A percentile compares a stretch with the other conserved stretches of the same genome.
Evolutionary conservation across 139 green algal genomes (phyloP).

Genomic region (Tetradesmus obliquus): DNA sequence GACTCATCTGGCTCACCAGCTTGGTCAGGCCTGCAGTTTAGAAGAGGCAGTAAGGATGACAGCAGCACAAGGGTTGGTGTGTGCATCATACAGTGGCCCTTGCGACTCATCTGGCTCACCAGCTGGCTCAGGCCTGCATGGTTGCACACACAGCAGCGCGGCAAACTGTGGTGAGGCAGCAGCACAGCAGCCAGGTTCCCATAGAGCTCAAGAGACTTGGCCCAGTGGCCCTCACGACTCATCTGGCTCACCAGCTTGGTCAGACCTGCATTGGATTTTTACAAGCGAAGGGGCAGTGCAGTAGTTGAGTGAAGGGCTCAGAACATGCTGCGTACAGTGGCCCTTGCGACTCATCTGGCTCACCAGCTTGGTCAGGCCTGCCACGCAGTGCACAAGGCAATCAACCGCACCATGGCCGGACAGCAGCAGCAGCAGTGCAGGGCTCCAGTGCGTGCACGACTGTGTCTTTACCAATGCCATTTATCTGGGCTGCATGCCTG

Average conservation of each 20-base stretch:
- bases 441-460: no score
- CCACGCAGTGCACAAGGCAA: no score
- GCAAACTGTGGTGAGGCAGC: no score
- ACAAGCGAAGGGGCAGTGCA: no score
- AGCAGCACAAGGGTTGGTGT: background rate
- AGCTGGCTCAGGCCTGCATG: conserved; percentile 91
- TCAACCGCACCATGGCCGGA: no score
- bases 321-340: no score
- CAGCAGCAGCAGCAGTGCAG: no score
- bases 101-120: conserved; percentile 82
- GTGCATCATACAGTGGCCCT: conserved; percentile 74
- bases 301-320: no score
- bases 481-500: no score
- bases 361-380: conserved; percentile 91
- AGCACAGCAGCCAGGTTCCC: conserved; percentile 74
- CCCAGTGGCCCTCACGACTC: conserved; percentile 87
- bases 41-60: background rate
- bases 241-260: conserved; percentile 91
- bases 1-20: conserved; percentile 84
- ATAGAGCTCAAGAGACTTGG: conserved; percentile 57
- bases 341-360: conserved; percentile 86
- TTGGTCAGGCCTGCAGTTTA: conserved; percentile 86
- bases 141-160: no score
- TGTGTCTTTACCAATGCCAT: no score
- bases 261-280: conserved; percentile 63